Percentiles rank a stretch among this genome's conserved stretches.
These are phyloP conservation scores for Nicotiana benthamiana DNA, from an alignment of 257 asterid species.

Conservation along the genomic window DNA sequence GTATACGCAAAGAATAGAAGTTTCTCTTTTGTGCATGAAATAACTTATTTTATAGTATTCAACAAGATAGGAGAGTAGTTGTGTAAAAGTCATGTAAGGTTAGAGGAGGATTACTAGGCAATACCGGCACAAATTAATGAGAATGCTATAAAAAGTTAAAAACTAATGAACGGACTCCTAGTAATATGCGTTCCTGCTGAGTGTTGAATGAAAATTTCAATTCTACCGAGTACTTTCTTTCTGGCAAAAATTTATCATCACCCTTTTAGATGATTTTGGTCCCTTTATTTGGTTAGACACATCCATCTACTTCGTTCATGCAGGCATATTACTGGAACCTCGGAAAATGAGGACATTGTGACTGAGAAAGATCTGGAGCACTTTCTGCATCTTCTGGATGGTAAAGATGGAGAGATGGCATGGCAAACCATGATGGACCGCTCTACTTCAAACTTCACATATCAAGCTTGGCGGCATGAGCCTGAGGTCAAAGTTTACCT, in stretches of 20 bases:
- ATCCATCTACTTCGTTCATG: background rate
- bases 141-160: background rate
- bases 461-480: constrained; percentile 98
- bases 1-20: background rate
- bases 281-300: background rate
- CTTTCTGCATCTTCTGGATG: constrained; percentile 53
- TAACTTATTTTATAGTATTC: background rate
- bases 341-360: constrained; percentile 32
- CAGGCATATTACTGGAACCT: constrained; percentile 36
- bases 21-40: background rate
- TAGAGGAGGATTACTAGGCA: background rate
- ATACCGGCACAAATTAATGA: too few species aligned
- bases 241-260: background rate
- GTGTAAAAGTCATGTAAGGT: background rate
- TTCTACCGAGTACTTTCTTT: background rate
- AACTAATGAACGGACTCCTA: background rate
- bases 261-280: background rate
- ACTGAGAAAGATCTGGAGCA: constrained; percentile 67
- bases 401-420: constrained; percentile 62
- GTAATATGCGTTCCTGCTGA: background rate
- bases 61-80: background rate
- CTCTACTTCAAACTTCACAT: constrained; percentile 66
- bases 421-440: constrained; percentile 97
- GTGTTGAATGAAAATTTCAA: background rate
- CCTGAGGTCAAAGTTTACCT: constrained; percentile 50